Evolutionary conservation across 179 eudicot species (phyloP).

Genomic region (Corrigiola litoralis): DNA sequence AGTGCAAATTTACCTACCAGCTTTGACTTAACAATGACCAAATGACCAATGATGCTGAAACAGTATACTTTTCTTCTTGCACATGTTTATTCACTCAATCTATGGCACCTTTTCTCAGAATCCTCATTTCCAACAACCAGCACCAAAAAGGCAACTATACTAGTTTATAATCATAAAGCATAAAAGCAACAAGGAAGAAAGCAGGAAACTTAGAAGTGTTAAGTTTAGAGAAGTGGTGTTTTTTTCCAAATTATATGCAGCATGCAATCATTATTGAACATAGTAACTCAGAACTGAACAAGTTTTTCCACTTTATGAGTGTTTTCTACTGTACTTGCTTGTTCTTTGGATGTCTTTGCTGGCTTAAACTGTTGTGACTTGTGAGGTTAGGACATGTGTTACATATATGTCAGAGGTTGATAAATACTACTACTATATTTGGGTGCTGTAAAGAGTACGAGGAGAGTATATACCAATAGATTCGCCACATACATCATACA

Average conservation of each 20-base stretch:
- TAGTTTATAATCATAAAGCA: background rate
- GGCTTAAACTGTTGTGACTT: too few species aligned
- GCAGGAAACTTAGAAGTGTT: constrained; percentile 16
- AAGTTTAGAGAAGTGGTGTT: constrained; percentile 55
- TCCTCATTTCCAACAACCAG: too few species aligned
- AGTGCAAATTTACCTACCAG: constrained; percentile 13
- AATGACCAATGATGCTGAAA: constrained; percentile 22
- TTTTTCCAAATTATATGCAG: constrained; percentile 49
- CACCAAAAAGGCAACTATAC: too few species aligned
- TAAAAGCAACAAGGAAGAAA: background rate
- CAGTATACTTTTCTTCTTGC: background rate
- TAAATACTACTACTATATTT: too few species aligned
- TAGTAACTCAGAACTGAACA: constrained; percentile 16
- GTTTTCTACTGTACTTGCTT: constrained; percentile 3
- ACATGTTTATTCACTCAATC: constrained; percentile 1
- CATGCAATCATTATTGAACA: constrained; percentile 46
- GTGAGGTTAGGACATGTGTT: too few species aligned
- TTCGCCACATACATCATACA: too few species aligned
- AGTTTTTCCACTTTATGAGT: background rate
- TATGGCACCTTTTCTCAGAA: background rate
- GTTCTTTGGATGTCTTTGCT: too few species aligned
- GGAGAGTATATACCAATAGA: too few species aligned
- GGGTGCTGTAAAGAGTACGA: too few species aligned
- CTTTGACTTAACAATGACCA: background rate
- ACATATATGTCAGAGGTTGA: too few species aligned